Evolutionary conservation across 2,329 filamentous ascomycete genomes (phyloP).

Genomic region (Fusarium poae): DNA sequence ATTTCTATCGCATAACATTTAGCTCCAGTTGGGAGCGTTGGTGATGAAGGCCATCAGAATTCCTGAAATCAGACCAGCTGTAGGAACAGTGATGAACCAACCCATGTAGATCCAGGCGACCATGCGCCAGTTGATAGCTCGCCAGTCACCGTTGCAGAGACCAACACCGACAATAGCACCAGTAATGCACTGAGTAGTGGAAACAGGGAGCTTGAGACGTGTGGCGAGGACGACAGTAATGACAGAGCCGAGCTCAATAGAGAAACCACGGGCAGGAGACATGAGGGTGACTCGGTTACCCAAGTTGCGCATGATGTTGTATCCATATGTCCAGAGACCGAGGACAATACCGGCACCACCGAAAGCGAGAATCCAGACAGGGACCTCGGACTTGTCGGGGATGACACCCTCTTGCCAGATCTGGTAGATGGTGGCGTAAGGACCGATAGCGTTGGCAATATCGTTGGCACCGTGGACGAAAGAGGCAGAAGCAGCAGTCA

Average conservation of each 20-base stretch:
- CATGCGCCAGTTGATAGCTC: constrained; percentile 73
- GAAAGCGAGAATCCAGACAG: constrained; percentile 70
- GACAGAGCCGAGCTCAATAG: constrained; percentile 71
- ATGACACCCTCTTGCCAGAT: constrained; percentile 67
- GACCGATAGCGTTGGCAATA: constrained; percentile 72
- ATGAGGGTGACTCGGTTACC: constrained; percentile 74
- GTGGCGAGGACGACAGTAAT: constrained; percentile 75
- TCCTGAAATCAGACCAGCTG: constrained; percentile 69
- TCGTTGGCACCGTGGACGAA: constrained; percentile 78
- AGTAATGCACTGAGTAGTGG: constrained; percentile 74
- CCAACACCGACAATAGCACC: constrained; percentile 73
- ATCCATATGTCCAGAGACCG: constrained; percentile 71
- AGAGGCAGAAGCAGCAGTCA: constrained; percentile 72
- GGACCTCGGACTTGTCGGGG: constrained; percentile 61
- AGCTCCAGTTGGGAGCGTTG: constrained; percentile 67
- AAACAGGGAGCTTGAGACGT: constrained; percentile 71
- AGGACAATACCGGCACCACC: constrained; percentile 65
- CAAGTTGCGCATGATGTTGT: constrained; percentile 74
- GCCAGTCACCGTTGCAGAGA: constrained; percentile 69
- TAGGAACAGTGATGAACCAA: constrained; percentile 72
- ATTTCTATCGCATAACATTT: not conserved
- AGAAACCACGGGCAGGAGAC: constrained; percentile 70
- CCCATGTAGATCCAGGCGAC: constrained; percentile 70
- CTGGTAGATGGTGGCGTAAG: constrained; percentile 72
- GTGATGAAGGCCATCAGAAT: constrained; percentile 72